These are phyloP conservation scores for Akebia trifoliata DNA, from an alignment of 164 flowering plant genomes.

Conservation along the genomic window DNA sequence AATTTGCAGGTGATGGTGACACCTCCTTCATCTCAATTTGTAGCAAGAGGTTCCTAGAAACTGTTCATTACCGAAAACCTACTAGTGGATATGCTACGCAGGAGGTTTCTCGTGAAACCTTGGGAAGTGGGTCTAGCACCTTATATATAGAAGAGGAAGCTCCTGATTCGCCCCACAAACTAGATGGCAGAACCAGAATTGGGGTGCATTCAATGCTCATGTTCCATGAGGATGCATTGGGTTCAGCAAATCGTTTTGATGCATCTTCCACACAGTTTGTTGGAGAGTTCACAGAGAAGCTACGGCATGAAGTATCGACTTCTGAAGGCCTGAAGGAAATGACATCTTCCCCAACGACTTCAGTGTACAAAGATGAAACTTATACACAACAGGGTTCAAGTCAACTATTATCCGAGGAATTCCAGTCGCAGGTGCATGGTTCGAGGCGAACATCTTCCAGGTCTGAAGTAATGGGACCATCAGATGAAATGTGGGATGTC, in stretches of 20 bases:
- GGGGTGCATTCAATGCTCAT: constrained; percentile 22
- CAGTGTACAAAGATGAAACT: constrained; percentile 19
- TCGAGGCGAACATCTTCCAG: constrained; percentile 34
- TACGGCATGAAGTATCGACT: constrained; percentile 38
- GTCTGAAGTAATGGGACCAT: constrained; percentile 58
- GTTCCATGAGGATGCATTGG: constrained; percentile 43
- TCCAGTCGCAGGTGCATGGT: constrained; percentile 26
- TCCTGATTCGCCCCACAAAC: constrained; percentile 17
- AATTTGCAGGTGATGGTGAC: constrained; percentile 26
- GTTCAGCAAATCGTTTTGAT: constrained; percentile 51
- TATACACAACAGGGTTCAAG: constrained; percentile 14
- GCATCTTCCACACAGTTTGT: constrained; percentile 50
- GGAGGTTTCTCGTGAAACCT: constrained; percentile 23
- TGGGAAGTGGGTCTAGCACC: constrained; percentile 23
- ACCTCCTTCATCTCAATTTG: constrained; percentile 40
- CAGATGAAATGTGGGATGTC: constrained; percentile 77
- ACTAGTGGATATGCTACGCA: constrained; percentile 15
- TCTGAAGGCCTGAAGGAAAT: constrained; percentile 35
- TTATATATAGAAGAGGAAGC: constrained; percentile 11
- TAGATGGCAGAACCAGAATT: constrained; percentile 17
- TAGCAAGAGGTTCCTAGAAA: constrained; percentile 22
- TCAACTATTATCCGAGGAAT: constrained; percentile 23
- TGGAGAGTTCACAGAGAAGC: constrained; percentile 61
- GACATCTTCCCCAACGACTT: constrained; percentile 20
- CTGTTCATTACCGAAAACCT: constrained; percentile 5